phyloP scores from a whole-genome alignment of 2,329 filamentous ascomycete species.

The Epichloe sp. region DNA sequence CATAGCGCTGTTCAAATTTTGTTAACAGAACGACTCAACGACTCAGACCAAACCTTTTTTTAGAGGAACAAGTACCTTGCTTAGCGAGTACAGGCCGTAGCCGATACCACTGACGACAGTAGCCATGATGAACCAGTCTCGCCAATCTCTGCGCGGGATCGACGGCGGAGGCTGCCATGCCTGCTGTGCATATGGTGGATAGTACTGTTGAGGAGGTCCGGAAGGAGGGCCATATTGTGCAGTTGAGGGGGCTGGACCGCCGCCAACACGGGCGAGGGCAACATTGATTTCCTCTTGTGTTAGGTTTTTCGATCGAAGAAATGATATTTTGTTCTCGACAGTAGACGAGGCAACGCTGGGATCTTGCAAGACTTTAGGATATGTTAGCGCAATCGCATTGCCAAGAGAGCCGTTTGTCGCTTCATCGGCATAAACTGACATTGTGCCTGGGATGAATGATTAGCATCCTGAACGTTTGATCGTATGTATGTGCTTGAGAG shows the following conservation, averaged over 20 bases:
- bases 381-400: not conserved
- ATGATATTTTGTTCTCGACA: slow-evolving; percentile 85
- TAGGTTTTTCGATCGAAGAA: slow-evolving; percentile 91
- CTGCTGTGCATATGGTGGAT: slow-evolving; percentile 36
- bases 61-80: slow-evolving; percentile 48
- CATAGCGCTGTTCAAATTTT: slow-evolving; percentile 53
- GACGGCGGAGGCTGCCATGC: slow-evolving; percentile 46
- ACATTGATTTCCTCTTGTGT: slow-evolving; percentile 89
- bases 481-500: not conserved
- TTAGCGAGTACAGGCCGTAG: slow-evolving; percentile 78
- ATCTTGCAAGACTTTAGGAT: slow-evolving; percentile 70
- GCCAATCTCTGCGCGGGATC: slow-evolving; percentile 76
- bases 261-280: slow-evolving; percentile 63
- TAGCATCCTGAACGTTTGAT: not conserved
- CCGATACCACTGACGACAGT: slow-evolving; percentile 82
- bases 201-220: slow-evolving; percentile 30
- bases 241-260: slow-evolving; percentile 32
- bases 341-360: slow-evolving; percentile 80
- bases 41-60: not conserved
- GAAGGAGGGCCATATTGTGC: slow-evolving; percentile 31
- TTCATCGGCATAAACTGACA: slow-evolving; percentile 21
- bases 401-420: not conserved
- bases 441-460: slow-evolving; percentile 21
- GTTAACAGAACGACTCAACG: not conserved
- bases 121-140: slow-evolving; percentile 99